These are phyloP conservation scores for Annulohypoxylon truncatum DNA, from an alignment of 2,329 filamentous ascomycete genomes.

Conservation along the genomic window DNA sequence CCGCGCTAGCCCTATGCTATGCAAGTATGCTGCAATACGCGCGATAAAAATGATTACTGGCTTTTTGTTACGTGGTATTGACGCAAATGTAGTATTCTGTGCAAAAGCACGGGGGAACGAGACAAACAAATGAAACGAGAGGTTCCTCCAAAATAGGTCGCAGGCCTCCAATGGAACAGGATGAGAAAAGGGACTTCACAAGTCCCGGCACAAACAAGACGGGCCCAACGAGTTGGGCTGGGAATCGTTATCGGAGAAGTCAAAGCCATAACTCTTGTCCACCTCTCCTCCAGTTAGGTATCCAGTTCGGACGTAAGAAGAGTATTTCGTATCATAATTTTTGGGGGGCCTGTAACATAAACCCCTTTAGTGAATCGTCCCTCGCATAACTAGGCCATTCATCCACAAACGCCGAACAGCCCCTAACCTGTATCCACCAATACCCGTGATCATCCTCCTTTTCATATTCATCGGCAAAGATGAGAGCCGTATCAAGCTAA, in stretches of 20 bases:
- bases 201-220: slow-evolving; percentile 4
- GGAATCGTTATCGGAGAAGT: neutral
- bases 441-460: neutral
- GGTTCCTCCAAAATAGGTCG: neutral
- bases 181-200: neutral
- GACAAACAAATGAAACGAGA: slow-evolving; percentile 13
- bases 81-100: slow-evolving; percentile 27
- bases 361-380: neutral
- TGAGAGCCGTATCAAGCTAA: slow-evolving; percentile 36
- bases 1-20: slow-evolving; percentile 30
- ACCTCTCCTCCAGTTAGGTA: slow-evolving; percentile 14
- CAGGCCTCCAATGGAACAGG: neutral
- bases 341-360: slow-evolving; percentile 1
- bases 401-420: slow-evolving; percentile 23
- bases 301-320: slow-evolving; percentile 17
- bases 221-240: neutral
- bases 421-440: neutral
- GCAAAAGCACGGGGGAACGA: neutral
- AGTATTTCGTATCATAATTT: slow-evolving; percentile 6
- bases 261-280: slow-evolving; percentile 25
- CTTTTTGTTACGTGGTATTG: slow-evolving; percentile 14
- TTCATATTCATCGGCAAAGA: slow-evolving; percentile 16
- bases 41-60: neutral
- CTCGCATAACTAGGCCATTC: slow-evolving; percentile 4
- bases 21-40: slow-evolving; percentile 24